Base-by-base conservation (phyloP, 2,329 filamentous ascomycete genomes). In the Alternaria triticina region DNA sequence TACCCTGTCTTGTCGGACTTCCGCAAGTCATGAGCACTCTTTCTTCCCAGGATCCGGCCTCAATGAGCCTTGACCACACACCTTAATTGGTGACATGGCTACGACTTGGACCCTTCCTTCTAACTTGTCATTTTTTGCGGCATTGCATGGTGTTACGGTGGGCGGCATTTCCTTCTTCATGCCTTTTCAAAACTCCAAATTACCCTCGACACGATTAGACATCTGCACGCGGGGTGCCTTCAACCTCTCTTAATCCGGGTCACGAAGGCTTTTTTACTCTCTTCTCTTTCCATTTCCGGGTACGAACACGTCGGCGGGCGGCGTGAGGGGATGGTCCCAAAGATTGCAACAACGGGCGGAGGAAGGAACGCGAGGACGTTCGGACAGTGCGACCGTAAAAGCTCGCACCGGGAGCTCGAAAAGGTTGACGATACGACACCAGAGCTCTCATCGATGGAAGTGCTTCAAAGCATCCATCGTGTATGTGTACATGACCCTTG, bases 11-110 rank as follows among this genome's bases (percentile, higher is more conserved):
- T 69, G 47, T 71, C 88, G 60, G 87, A 89, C 77, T 89, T 89
- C 84, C 86, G 87, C 78, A 89, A 89, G 80, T 85, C 87, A 59
- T 89, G 81, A 83, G 63, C 64, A 54, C 49, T 58, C 56, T 50
- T 61, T 7, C 23, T n/a, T 23, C 23, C 25, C 28, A 27, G 17
- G 47, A 45, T 20, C 43, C 54, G 56, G 60, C 33, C 49, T 62
- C 43, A 57, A 60, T 10, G 28, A 60, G 54, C 54, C 60, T 61
- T 57, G 40, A 58, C 46, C 23, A 49, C 54, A 56, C 52, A 62
- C 61, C 51, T 49, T 52, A n/a, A 10, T 1, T 28, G 54, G 50
- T 56, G 56, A 40, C 56, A 54, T 51, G 64, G 61, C 64, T 30
- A 54, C 54, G 49, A 64, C 54, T 62, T 59, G 40, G 59, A 52